Percentiles rank a stretch among this genome's conserved stretches.
These are phyloP conservation scores for Blastomyces percursus DNA, from an alignment of 2,329 filamentous ascomycete genomes.

Conservation along the genomic window DNA sequence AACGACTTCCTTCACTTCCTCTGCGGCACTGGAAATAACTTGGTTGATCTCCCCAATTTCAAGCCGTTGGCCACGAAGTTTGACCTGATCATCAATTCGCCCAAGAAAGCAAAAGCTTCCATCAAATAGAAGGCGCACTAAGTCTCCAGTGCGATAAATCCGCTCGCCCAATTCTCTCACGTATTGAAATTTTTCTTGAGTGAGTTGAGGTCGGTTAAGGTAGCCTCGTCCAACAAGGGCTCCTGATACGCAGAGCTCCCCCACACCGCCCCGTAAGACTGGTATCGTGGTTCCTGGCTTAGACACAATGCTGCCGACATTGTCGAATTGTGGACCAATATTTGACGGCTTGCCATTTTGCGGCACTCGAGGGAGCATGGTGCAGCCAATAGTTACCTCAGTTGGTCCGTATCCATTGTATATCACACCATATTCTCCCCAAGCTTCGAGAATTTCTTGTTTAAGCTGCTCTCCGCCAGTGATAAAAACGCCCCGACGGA, in stretches of 20 bases:
- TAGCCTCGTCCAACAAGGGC: slow-evolving; percentile 84
- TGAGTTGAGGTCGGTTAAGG: slow-evolving; percentile 68
- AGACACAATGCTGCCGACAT: slow-evolving; percentile 75
- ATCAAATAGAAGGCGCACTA: slow-evolving; percentile 71
- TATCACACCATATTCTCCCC: slow-evolving; percentile 69
- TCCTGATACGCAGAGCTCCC: slow-evolving; percentile 81
- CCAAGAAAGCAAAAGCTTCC: slow-evolving; percentile 79
- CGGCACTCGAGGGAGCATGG: slow-evolving; percentile 75
- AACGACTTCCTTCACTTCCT: slow-evolving; percentile 54
- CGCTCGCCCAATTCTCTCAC: slow-evolving; percentile 47
- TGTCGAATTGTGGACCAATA: slow-evolving; percentile 76
- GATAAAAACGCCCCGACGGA: slow-evolving; percentile 80
- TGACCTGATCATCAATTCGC: slow-evolving; percentile 82
- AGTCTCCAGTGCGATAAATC: slow-evolving; percentile 79
- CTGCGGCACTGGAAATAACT: slow-evolving; percentile 54
- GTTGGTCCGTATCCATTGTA: slow-evolving; percentile 92
- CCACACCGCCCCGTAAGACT: slow-evolving; percentile 66
- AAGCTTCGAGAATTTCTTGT: slow-evolving; percentile 76
- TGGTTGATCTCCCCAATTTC: slow-evolving; percentile 90
- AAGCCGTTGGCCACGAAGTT: slow-evolving; percentile 75
- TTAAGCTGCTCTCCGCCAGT: slow-evolving; percentile 82
- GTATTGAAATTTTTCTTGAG: slow-evolving; percentile 61
- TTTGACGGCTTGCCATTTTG: slow-evolving; percentile 70
- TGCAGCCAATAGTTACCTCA: slow-evolving; percentile 85
- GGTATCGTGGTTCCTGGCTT: slow-evolving; percentile 56